A percentile compares a stretch with the other conserved stretches of the same genome.
Conservation (phyloP, 83 land plant species). For the Picea abies region DNA sequence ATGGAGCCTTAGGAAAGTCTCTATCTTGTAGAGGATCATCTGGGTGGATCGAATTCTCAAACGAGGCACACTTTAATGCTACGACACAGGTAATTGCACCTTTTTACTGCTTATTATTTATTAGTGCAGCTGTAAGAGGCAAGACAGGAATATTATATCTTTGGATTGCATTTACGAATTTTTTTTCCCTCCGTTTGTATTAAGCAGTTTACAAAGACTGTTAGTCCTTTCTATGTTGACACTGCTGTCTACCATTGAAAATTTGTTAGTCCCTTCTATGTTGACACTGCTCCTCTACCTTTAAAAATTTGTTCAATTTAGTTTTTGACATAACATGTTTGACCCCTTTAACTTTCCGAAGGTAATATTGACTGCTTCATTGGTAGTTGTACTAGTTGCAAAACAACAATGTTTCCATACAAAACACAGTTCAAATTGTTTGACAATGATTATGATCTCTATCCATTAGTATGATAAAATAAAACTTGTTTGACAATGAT, state of each 20-base stretch:
- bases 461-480: neutral
- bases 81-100: neutral
- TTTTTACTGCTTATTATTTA: neutral
- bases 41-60: neutral
- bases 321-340: neutral
- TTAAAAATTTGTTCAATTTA: neutral
- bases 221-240: neutral
- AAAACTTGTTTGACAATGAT: neutral
- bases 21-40: neutral
- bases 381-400: neutral
- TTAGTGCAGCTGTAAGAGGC: neutral
- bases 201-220: neutral
- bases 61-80: neutral
- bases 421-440: neutral
- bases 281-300: neutral
- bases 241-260: neutral
- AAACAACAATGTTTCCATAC: neutral
- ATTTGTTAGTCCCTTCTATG: conserved; percentile 3
- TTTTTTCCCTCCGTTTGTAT: neutral
- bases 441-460: neutral
- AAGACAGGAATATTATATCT: neutral
- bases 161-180: neutral
- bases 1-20: neutral
- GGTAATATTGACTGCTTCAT: neutral
- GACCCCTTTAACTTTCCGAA: neutral